These are phyloP conservation scores for Cylindrodendrum hubeiense DNA, from an alignment of 2,329 filamentous ascomycete species.

Conservation along the genomic window DNA sequence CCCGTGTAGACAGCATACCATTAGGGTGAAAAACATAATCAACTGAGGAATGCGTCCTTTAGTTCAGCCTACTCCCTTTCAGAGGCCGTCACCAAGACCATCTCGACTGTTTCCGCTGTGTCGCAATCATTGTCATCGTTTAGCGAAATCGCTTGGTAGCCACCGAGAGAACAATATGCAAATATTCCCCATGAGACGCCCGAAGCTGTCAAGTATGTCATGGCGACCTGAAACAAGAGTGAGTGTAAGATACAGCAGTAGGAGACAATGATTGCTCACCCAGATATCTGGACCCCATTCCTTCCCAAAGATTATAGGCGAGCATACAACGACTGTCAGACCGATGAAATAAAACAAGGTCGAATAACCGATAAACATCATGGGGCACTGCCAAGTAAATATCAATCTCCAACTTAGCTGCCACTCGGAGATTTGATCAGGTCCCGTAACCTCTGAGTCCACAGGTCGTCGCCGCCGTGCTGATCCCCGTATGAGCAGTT, in stretches of 20 bases:
- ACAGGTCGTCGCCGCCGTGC: neutral
- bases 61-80: neutral
- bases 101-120: neutral
- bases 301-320: neutral
- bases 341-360: slow-evolving; percentile 12
- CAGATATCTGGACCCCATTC: slow-evolving; percentile 4
- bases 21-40: too few relatives aligned
- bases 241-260: neutral
- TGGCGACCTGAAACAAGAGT: neutral
- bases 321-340: neutral
- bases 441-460: neutral
- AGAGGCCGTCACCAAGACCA: neutral
- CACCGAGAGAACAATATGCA: slow-evolving; percentile 6
- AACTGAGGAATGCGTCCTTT: too few relatives aligned
- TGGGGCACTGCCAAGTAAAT: slow-evolving; percentile 15
- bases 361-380: slow-evolving; percentile 14
- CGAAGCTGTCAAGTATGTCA: slow-evolving; percentile 9
- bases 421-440: neutral
- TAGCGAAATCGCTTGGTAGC: slow-evolving; percentile 9
- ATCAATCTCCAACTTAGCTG: slow-evolving; percentile 8
- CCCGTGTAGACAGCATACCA: too few relatives aligned
- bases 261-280: neutral
- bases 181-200: slow-evolving; percentile 5
- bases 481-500: neutral
- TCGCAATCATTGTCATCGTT: slow-evolving; percentile 4